Conservation (phyloP, 257 asterid genomes). For the Solanum ossicruentum region DNA sequence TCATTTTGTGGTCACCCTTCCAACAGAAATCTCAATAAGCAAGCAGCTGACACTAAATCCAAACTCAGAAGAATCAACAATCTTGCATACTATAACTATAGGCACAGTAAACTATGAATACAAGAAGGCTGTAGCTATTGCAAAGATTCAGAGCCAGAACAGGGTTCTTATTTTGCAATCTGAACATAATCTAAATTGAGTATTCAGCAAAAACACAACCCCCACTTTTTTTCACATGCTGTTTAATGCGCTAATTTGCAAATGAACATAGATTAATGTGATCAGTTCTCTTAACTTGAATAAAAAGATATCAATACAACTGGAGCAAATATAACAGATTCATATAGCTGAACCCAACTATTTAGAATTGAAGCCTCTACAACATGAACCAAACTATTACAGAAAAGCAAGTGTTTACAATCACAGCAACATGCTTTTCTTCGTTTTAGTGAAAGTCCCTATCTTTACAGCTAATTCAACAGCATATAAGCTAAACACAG, state of each 20-base stretch:
- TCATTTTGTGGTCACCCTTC: background rate
- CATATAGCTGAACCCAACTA: background rate
- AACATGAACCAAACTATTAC: background rate
- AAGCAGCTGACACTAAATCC: constrained; percentile 1
- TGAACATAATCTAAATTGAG: background rate
- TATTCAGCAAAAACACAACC: background rate
- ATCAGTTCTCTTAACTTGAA: background rate
- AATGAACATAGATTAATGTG: background rate
- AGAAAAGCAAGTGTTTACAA: background rate
- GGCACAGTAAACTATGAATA: background rate
- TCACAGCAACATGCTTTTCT: background rate
- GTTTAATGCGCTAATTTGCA: background rate
- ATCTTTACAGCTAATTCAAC: constrained; percentile 2
- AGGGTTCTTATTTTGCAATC: background rate
- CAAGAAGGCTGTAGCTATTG: background rate
- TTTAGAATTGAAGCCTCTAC: background rate
- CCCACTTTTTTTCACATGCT: background rate
- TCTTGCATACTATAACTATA: background rate
- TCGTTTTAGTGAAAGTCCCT: background rate
- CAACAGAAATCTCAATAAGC: background rate
- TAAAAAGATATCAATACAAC: background rate
- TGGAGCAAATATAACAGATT: background rate
- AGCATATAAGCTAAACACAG: background rate
- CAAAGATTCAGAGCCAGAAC: background rate
- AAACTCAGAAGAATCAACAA: constrained; percentile 5